Conservation (phyloP, 352 stramenopile species). For the Plasmopara halstedii region DNA sequence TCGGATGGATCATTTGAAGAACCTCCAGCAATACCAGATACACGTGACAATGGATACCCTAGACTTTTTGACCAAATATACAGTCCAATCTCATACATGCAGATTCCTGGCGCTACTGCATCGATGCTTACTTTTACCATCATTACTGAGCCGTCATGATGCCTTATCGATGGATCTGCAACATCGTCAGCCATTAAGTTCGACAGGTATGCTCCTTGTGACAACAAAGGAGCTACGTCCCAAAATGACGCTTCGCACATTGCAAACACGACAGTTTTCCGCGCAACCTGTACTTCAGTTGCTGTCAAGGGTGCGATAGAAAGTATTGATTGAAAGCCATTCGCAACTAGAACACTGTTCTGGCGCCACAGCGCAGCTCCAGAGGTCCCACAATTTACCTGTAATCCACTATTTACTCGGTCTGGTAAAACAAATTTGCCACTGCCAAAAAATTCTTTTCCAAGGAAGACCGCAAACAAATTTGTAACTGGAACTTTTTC, state of each 20-base stretch:
- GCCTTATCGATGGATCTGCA: conserved; percentile 5
- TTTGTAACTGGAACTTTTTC: conserved; percentile 36
- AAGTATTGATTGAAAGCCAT: conserved; percentile 46
- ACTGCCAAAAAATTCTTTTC: conserved; percentile 33
- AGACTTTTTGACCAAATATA: conserved; percentile 36
- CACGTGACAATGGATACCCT: conserved; percentile 27
- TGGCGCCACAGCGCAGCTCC: conserved; percentile 49
- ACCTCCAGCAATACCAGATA: conserved; percentile 22
- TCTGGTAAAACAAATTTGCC: conserved; percentile 34
- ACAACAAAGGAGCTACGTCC: conserved; percentile 47
- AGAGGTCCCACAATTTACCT: conserved; percentile 16
- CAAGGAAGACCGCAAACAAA: conserved; percentile 30
- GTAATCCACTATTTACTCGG: conserved; percentile 13
- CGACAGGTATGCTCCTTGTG: conserved; percentile 36
- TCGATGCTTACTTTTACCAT: conserved; percentile 33
- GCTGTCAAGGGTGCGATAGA: conserved; percentile 18
- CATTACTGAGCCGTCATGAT: conserved; percentile 28
- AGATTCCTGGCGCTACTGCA: conserved; percentile 9
- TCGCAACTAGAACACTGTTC: conserved; percentile 26
- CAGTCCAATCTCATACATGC: conserved; percentile 34
- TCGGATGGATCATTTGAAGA: conserved; percentile 11
- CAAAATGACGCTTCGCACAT: conserved; percentile 66
- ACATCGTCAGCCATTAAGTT: conserved; percentile 1
- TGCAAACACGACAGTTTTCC: conserved; percentile 41
- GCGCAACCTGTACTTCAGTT: conserved; percentile 7